These are phyloP conservation scores for Phytophthora crassamura DNA, from an alignment of 352 stramenopile genomes.

Conservation along the genomic window DNA sequence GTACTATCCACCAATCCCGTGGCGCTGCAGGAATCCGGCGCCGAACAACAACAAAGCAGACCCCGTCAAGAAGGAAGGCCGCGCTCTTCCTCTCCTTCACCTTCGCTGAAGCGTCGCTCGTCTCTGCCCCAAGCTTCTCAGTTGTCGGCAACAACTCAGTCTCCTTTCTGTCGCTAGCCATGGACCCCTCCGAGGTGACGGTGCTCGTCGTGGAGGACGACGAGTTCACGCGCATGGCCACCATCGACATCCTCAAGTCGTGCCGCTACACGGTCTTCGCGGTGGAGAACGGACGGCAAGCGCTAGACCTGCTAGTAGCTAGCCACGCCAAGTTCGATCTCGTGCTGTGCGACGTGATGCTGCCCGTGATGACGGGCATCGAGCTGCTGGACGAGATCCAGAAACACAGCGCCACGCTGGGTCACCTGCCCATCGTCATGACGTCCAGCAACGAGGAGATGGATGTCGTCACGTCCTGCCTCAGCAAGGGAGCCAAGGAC, in stretches of 20 bases:
- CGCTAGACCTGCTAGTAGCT: slow-evolving; percentile 71
- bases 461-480: slow-evolving; percentile 88
- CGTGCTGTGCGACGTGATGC: slow-evolving; percentile 91
- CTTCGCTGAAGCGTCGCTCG: slow-evolving; percentile 21
- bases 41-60: too few relatives aligned
- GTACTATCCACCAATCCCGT: slow-evolving; percentile 3
- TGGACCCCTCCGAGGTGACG: slow-evolving; percentile 90
- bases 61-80: neutral
- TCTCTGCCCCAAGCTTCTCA: slow-evolving; percentile 24
- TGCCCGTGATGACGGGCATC: slow-evolving; percentile 90
- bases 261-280: slow-evolving; percentile 86
- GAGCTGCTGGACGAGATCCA: slow-evolving; percentile 87
- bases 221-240: slow-evolving; percentile 90
- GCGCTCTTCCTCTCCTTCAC: neutral
- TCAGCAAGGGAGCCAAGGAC: slow-evolving; percentile 91
- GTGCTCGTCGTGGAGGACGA: slow-evolving; percentile 91
- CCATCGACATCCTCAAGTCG: slow-evolving; percentile 89
- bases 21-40: neutral
- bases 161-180: slow-evolving; percentile 24
- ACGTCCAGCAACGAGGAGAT: slow-evolving; percentile 92
- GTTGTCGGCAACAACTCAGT: neutral
- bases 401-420: slow-evolving; percentile 65
- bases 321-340: slow-evolving; percentile 86
- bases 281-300: slow-evolving; percentile 85
- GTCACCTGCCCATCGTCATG: slow-evolving; percentile 91